phyloP scores from a whole-genome alignment of 2,329 filamentous ascomycete species.

The Beauveria varroae region DNA sequence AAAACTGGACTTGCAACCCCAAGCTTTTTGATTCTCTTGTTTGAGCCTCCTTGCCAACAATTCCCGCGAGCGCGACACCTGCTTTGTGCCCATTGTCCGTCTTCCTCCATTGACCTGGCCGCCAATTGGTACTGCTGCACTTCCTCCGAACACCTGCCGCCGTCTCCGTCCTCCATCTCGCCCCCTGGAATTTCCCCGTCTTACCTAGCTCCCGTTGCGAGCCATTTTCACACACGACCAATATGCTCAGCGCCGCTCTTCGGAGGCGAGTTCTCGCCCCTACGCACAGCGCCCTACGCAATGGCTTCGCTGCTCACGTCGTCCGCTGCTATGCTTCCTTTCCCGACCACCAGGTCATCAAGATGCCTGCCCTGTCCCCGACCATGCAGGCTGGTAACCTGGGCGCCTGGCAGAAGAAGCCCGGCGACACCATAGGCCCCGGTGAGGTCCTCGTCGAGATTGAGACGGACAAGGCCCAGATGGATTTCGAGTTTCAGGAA shows the following conservation, averaged over 20 bases:
- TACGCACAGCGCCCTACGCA: constrained; percentile 43
- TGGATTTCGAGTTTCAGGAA: constrained; percentile 99
- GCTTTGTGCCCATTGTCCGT: constrained; percentile 3
- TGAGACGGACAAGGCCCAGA: constrained; percentile 99
- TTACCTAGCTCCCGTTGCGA: constrained; percentile 3
- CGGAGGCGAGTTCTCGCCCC: constrained; percentile 52
- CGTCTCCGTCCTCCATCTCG: background rate
- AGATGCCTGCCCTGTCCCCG: constrained; percentile 95
- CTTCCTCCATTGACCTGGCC: background rate
- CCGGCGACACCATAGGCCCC: constrained; percentile 76
- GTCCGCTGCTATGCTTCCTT: constrained; percentile 71
- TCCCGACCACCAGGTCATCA: constrained; percentile 89
- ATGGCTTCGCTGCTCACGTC: constrained; percentile 44
- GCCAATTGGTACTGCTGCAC: constrained; percentile 8
- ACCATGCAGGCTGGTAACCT: constrained; percentile 98
- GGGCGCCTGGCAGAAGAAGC: constrained; percentile 96
- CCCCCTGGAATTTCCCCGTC: background rate
- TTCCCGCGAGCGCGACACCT: constrained; percentile 11
- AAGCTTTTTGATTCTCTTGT: constrained; percentile 11
- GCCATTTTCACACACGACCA: constrained; percentile 13
- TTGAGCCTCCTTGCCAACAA: constrained; percentile 11
- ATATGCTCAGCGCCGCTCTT: constrained; percentile 58
- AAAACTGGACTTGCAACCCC: constrained; percentile 12
- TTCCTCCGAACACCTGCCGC: background rate
- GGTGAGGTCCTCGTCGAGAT: constrained; percentile 97